Base-by-base conservation (phyloP, 2,329 filamentous ascomycete genomes). In the Phyllosticta citriasiana region DNA sequence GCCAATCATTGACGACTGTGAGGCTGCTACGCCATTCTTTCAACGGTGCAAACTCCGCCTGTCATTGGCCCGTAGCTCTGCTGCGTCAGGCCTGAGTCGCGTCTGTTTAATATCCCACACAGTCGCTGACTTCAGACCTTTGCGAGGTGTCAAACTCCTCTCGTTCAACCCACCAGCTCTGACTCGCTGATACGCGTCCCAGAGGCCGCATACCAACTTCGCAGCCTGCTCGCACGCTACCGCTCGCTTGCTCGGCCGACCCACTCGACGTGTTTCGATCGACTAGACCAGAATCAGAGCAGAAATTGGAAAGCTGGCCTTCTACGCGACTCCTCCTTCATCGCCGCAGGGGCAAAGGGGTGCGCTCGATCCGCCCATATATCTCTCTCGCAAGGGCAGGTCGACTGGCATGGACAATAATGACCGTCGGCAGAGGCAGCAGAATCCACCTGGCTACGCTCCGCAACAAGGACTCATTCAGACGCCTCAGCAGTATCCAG, bases 361-460 rank as follows among this genome's bases (percentile, higher is more conserved):
- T 71, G 69, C 74, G 74, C 72, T 84, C 72, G 80, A 83, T 80
- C 80, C 82, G 76, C 78, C 79, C 76, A 76, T 80, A 76, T 79
- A 77, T 76, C 77, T 79, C 74, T 77, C 78, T 75, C 73, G 76
- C 70, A 75, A 76, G 73, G 76, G 80, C 74, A 74, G 77, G 73
- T 76, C 78, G 71, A 73, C 79, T 79, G 85, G 84, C 73, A 94
- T 94, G 89, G 89, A 93, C 80, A 85, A 88, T 77, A 84, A 86
- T 78, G 84, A 83, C 76, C 84, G 83, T 72, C 81, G 84, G 71
- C 82, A 85, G 79, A 87, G 88, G 82, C 87, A 88, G 79, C 84
- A 88, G 82, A 88, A 88, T 76, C 80, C 82, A 76, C 81, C 84
- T 73, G 79, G 82, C 75, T 86, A 87, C 77, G 80, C 84, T 64